phyloP scores from a whole-genome alignment of 306 rosid genomes.

The Astragalus glycyphyllos region DNA sequence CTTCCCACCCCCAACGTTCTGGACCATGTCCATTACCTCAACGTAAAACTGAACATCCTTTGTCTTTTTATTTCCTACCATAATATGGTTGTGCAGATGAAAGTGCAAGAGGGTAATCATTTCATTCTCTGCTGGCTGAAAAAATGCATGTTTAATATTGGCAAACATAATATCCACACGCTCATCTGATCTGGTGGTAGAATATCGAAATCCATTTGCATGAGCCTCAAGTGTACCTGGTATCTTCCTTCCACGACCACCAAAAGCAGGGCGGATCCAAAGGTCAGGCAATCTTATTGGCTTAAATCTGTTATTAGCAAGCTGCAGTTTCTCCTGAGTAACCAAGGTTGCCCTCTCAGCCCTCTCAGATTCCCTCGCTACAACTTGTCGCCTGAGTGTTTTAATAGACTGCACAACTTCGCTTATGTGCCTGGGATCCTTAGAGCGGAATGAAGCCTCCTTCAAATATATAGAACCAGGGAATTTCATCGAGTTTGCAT shows the following conservation, averaged over 20 bases:
- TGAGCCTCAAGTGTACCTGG: constrained; percentile 95
- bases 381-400: constrained; percentile 84
- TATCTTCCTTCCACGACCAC: constrained; percentile 96
- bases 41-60: constrained; percentile 91
- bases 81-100: constrained; percentile 91
- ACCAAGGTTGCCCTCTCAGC: constrained; percentile 98
- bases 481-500: constrained; percentile 69
- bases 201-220: constrained; percentile 84
- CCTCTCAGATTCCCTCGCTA: constrained; percentile 90
- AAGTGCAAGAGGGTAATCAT: constrained; percentile 95
- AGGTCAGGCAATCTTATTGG: constrained; percentile 84
- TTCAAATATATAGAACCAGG: constrained; percentile 83
- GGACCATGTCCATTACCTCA: constrained; percentile 96
- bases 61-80: constrained; percentile 97
- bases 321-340: constrained; percentile 91
- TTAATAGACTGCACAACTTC: constrained; percentile 88
- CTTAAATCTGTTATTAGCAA: constrained; percentile 87
- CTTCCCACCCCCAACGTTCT: constrained; percentile 85
- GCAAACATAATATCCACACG: constrained; percentile 84
- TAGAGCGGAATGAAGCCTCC: constrained; percentile 94
- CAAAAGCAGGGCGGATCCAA: constrained; percentile 92
- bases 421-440: constrained; percentile 85
- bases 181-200: constrained; percentile 86
- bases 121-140: constrained; percentile 98
- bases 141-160: constrained; percentile 90